Conservation (phyloP, 768 basidiomycete genomes). For the Pulveroboletus sp. region DNA sequence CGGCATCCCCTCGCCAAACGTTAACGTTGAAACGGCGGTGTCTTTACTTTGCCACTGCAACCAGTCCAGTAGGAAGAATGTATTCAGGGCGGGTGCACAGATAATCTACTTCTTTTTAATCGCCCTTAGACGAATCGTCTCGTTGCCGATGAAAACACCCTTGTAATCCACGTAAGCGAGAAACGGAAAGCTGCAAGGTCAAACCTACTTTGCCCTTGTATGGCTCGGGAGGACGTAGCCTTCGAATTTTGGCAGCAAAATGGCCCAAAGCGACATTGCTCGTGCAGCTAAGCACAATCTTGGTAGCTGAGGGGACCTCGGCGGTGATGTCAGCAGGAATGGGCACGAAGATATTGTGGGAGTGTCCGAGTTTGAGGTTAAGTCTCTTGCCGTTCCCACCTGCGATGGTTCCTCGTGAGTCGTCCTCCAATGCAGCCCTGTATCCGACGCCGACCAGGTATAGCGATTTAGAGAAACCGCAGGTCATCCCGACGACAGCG, state of each 20-base stretch:
- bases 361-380: conserved; percentile 90
- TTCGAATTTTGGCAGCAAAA: conserved; percentile 82
- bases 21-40: neutral
- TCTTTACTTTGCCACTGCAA: neutral
- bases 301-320: conserved; percentile 76
- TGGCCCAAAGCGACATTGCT: conserved; percentile 86
- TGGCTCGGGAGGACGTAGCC: conserved; percentile 86
- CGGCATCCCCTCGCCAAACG: neutral
- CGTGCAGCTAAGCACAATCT: conserved; percentile 75
- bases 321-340: conserved; percentile 79
- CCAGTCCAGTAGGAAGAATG: neutral
- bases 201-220: conserved; percentile 92
- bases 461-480: conserved; percentile 78
- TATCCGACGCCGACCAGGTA: conserved; percentile 95
- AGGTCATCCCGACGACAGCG: conserved; percentile 84
- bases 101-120: conserved; percentile 88
- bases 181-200: neutral
- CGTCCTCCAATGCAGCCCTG: conserved; percentile 79
- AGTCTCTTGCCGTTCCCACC: conserved; percentile 63
- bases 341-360: conserved; percentile 79
- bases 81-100: conserved; percentile 2
- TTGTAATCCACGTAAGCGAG: conserved; percentile 29
- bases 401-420: conserved; percentile 56
- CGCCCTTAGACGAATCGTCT: conserved; percentile 85
- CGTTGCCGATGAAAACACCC: conserved; percentile 93